A percentile compares a stretch with the other conserved stretches of the same genome.
Conservation (phyloP, 129 eudicot genomes). For the Erigeron canadensis region DNA sequence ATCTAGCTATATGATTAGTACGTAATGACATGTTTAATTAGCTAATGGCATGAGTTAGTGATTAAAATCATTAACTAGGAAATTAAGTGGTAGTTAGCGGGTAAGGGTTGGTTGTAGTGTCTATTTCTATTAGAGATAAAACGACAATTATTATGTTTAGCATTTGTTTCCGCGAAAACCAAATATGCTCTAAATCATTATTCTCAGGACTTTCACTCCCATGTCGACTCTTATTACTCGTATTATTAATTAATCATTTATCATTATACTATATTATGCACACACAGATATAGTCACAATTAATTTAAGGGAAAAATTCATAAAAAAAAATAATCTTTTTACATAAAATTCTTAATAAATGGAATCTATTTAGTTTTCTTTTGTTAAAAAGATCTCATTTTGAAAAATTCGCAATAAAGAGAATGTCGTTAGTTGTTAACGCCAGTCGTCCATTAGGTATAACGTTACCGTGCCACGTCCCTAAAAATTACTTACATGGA, state of each 20-base stretch:
- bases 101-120: constrained; percentile 16
- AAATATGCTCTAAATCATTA: constrained; percentile 22
- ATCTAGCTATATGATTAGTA: not conserved
- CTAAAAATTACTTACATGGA: too few relatives aligned
- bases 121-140: constrained; percentile 20
- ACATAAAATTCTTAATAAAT: too few relatives aligned
- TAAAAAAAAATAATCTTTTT: too few relatives aligned
- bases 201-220: constrained; percentile 12
- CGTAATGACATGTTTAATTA: not conserved
- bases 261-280: not conserved
- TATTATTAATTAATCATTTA: not conserved
- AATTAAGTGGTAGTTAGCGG: constrained; percentile 14
- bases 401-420: too few relatives aligned
- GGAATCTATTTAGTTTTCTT: too few relatives aligned
- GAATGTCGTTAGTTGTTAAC: too few relatives aligned
- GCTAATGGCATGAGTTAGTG: constrained; percentile 20
- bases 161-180: constrained; percentile 20
- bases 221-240: not conserved
- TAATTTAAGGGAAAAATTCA: too few relatives aligned
- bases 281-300: not conserved
- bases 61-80: not conserved
- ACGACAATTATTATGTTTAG: constrained; percentile 16
- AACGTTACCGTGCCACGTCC: too few relatives aligned
- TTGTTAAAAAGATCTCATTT: too few relatives aligned
- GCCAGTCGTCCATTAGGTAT: too few relatives aligned